Evolutionary conservation across 208 protist species (phyloP).

Genomic region (Trypanosoma platydactyli): DNA sequence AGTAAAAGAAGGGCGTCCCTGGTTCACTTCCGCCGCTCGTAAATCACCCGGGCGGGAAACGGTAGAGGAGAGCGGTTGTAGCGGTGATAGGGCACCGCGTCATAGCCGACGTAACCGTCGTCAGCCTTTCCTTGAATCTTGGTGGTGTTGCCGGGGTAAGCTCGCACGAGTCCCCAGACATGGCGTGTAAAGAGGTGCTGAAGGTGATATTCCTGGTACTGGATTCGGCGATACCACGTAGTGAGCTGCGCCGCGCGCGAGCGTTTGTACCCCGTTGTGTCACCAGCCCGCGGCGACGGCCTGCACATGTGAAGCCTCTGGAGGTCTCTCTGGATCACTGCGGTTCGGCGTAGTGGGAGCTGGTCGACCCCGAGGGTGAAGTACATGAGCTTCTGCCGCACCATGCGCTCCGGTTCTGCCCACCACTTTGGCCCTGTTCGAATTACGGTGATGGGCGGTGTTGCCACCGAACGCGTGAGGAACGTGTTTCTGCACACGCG

Average conservation of each 20-base stretch:
- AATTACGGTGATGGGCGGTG: constrained; percentile 80
- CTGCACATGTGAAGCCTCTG: constrained; percentile 83
- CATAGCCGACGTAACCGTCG: constrained; percentile 87
- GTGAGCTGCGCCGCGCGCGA: constrained; percentile 69
- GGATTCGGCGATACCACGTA: constrained; percentile 88
- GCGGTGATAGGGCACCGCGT: constrained; percentile 79
- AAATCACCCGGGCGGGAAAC: constrained; percentile 85
- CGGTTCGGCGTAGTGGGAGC: constrained; percentile 83
- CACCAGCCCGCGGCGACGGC: constrained; percentile 58
- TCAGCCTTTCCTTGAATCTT: constrained; percentile 82
- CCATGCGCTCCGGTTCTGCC: constrained; percentile 85
- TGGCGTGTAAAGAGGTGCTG: constrained; percentile 89
- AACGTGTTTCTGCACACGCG: constrained; percentile 67
- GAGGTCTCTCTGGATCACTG: constrained; percentile 81
- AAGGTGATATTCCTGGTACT: constrained; percentile 91
- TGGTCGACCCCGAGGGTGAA: constrained; percentile 89
- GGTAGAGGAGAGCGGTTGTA: constrained; percentile 84
- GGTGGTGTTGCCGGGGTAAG: constrained; percentile 84
- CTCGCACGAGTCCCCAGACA: constrained; percentile 80
- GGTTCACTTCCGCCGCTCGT: constrained; percentile 78
- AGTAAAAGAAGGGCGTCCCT: background rate
- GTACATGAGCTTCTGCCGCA: constrained; percentile 89
- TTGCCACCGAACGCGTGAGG: constrained; percentile 71
- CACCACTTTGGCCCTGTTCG: constrained; percentile 83
- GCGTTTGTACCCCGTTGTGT: constrained; percentile 87